These are phyloP conservation scores for Panicum miliaceum DNA, from an alignment of 176 grass and related monocot genomes.

Conservation along the genomic window DNA sequence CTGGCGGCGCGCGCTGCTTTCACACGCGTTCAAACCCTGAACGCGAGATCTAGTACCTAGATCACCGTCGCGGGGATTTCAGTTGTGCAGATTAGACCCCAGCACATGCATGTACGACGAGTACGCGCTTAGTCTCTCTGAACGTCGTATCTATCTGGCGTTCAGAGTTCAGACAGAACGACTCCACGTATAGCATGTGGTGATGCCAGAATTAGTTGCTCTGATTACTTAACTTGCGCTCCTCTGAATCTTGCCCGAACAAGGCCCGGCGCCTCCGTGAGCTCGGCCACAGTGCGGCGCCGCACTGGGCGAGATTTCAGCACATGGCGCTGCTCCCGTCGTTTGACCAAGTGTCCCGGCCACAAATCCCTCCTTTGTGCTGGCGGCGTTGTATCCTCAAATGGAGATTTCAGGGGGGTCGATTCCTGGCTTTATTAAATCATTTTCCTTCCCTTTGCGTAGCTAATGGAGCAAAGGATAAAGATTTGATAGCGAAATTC, in stretches of 20 bases:
- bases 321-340: slow-evolving; percentile 44
- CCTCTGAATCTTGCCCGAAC: slow-evolving; percentile 7
- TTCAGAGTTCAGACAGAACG: background rate
- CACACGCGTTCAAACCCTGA: slow-evolving; percentile 40
- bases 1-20: slow-evolving; percentile 18
- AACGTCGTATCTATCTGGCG: background rate
- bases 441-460: background rate
- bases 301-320: slow-evolving; percentile 27
- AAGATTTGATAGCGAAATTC: slow-evolving; percentile 31
- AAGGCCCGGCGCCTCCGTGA: slow-evolving; percentile 4
- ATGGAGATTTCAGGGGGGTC: slow-evolving; percentile 34
- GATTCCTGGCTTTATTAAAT: background rate
- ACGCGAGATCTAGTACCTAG: background rate
- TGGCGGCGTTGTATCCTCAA: slow-evolving; percentile 25
- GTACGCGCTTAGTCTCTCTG: background rate
- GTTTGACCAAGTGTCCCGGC: slow-evolving; percentile 15
- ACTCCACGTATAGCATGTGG: background rate
- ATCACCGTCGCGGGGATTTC: background rate
- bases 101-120: slow-evolving; percentile 23
- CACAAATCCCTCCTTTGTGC: background rate
- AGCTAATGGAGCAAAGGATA: background rate
- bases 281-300: slow-evolving; percentile 42
- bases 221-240: slow-evolving; percentile 26
- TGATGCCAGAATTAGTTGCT: slow-evolving; percentile 14
- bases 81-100: background rate